Base-by-base conservation (phyloP, 208 protist species). In the Leishmania martiniquensis region DNA sequence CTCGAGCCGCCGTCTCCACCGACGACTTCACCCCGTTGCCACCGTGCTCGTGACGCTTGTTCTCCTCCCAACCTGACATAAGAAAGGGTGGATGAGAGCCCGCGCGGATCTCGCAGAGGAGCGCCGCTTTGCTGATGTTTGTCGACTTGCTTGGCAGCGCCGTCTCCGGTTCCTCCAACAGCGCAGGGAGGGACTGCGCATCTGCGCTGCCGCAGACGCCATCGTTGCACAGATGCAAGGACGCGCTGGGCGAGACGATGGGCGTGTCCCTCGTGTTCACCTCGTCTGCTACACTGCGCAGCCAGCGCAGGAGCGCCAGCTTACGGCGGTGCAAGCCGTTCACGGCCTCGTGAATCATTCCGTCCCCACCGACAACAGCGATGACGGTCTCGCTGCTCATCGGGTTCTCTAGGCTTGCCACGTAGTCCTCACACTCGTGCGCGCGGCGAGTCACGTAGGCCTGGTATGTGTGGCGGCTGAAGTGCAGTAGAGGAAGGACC, bases 391-490 rank as follows among this genome's bases (percentile, higher is more conserved):
- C 44, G 32, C 51, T 63, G 81, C 83, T 68, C 52, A 97, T 70
- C 13, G 77, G 74, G 74, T 95, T 90, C 49, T 52, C n/a, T 9
- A 90, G 59, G 75, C 96, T 81, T n/a, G 93, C 91, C 51, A 95
- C 67, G 73, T 86, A 95, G 83, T 95, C 91, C 82, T 97, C 93
- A 73, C 88, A 93, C 75, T 97, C 87, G 80, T 91, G 86, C 29
- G 87, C 87, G 47, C 85, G 87, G n/a, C 49, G 77, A 1, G 93
- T 97, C 29, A 93, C 52, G 75, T 84, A 84, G 7, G 82, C 66
- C 52, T 90, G 66, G 32, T 91, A 80, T 20, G 83, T 84, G 82
- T 97, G 93, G 4, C 89, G 85, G 20, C 91, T 87, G 66, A 95
- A 93, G 77, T 93, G 89, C 66, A 97, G 81, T 13, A 95, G 25